Conservation (phyloP, 164 flowering plant genomes). For the Nymphaea thermarum region DNA sequence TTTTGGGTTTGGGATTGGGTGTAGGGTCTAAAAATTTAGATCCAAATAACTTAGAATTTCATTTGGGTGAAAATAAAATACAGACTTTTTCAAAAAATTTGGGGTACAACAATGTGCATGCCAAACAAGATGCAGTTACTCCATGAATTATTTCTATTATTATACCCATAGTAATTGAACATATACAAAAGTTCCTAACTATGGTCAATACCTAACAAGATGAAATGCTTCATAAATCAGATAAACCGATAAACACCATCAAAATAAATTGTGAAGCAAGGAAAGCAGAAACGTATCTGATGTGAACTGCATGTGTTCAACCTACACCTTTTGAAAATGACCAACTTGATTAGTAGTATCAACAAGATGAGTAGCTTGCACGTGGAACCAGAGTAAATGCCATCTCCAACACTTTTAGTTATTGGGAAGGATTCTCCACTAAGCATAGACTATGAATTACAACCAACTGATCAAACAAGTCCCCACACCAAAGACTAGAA, state of each 20-base stretch:
- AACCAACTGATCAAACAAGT: background rate
- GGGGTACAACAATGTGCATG: no score
- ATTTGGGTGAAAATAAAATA: no score
- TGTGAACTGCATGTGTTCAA: background rate
- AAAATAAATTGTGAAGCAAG: background rate
- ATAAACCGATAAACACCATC: background rate
- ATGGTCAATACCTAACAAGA: slow-evolving; percentile 52
- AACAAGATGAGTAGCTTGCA: slow-evolving; percentile 86
- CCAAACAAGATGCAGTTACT: no score
- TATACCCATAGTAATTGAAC: slow-evolving; percentile 67
- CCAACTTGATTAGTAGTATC: slow-evolving; percentile 66
- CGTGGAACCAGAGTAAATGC: slow-evolving; percentile 76
- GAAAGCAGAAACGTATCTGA: background rate
- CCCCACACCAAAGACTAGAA: background rate
- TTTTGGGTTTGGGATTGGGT: no score
- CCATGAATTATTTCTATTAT: slow-evolving; percentile 31
- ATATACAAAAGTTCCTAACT: slow-evolving; percentile 73
- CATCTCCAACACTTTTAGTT: slow-evolving; percentile 62
- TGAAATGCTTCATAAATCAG: background rate
- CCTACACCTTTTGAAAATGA: slow-evolving; percentile 61
- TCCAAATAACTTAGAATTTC: no score
- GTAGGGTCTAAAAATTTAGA: no score
- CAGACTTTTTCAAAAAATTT: no score
- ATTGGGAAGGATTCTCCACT: slow-evolving; percentile 81
- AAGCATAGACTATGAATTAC: slow-evolving; percentile 51